Percentiles rank a stretch among this genome's conserved stretches.
These are phyloP conservation scores for Coprinopsis marcescibilis DNA, from an alignment of 768 basidiomycete genomes.

Conservation along the genomic window DNA sequence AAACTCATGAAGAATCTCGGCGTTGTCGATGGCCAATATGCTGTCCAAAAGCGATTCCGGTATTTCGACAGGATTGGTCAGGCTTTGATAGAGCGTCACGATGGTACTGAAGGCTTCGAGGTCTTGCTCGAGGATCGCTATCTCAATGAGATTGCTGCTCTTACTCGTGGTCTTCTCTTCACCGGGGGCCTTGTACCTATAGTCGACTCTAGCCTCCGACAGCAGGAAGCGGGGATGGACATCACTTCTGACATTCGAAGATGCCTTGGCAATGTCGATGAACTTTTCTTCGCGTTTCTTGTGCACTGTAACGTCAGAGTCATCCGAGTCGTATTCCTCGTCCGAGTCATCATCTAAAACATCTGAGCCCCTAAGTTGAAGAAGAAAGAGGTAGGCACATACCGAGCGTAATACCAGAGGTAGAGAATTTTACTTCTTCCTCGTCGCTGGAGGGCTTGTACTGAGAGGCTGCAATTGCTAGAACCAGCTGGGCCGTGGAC, in stretches of 20 bases:
- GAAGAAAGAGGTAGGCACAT: not conserved
- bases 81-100: constrained; percentile 34
- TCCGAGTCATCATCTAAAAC: constrained; percentile 36
- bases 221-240: constrained; percentile 35
- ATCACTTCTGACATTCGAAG: constrained; percentile 36
- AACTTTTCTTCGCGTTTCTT: constrained; percentile 34
- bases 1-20: constrained; percentile 50
- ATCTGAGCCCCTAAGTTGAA: constrained; percentile 12
- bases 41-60: constrained; percentile 14
- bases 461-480: constrained; percentile 52
- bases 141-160: constrained; percentile 21
- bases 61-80: constrained; percentile 25
- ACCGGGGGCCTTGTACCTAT: not conserved
- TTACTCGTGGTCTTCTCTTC: constrained; percentile 2
- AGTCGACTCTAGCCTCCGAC: constrained; percentile 8
- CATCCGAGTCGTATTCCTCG: constrained; percentile 36
- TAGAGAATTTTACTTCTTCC: constrained; percentile 28
- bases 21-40: constrained; percentile 36
- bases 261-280: constrained; percentile 46
- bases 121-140: constrained; percentile 39
- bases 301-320: constrained; percentile 26
- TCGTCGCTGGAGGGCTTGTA: constrained; percentile 33
- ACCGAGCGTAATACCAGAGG: constrained; percentile 31
- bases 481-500: constrained; percentile 53
- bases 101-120: constrained; percentile 46